Evolutionary conservation across 805 yeast genomes (phyloP).

Genomic region (Trichomonascus vanleenenianus): DNA sequence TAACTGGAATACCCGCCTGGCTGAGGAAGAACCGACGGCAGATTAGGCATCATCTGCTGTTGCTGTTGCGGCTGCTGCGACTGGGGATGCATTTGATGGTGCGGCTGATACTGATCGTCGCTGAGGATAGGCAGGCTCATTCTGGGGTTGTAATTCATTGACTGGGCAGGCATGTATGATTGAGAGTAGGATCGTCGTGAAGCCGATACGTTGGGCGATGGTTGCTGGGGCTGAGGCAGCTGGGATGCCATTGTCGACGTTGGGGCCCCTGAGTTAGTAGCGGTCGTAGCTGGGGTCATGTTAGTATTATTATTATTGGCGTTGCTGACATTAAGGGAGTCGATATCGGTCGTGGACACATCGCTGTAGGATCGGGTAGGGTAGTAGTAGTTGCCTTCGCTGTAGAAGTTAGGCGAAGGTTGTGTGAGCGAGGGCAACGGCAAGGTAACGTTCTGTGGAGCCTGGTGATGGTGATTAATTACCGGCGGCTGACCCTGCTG

Average conservation of each 20-base stretch:
- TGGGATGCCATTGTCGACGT: neutral
- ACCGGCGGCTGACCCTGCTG: neutral
- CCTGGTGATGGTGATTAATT: neutral
- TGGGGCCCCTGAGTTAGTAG: neutral
- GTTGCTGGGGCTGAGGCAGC: neutral
- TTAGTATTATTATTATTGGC: too few species aligned
- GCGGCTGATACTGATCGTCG: slow-evolving; percentile 5
- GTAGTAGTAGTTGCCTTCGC: neutral
- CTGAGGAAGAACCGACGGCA: neutral
- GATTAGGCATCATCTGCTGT: slow-evolving; percentile 5
- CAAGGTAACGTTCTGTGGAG: neutral
- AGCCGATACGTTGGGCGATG: neutral
- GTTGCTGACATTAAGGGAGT: too few species aligned
- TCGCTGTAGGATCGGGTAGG: neutral
- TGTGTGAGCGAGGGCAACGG: too few species aligned
- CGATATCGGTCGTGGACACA: too few species aligned
- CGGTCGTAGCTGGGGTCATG: too few species aligned
- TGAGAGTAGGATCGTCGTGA: neutral
- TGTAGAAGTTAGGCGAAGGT: neutral
- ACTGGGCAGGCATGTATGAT: neutral
- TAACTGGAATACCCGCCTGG: neutral
- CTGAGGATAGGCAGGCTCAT: neutral
- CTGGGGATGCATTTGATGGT: slow-evolving; percentile 1
- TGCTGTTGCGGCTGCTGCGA: slow-evolving; percentile 3
- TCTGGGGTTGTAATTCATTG: neutral